Percentiles rank a stretch among this genome's conserved stretches.
Conservation (phyloP, 441 rosid species). For the Aquilaria agallochum region DNA sequence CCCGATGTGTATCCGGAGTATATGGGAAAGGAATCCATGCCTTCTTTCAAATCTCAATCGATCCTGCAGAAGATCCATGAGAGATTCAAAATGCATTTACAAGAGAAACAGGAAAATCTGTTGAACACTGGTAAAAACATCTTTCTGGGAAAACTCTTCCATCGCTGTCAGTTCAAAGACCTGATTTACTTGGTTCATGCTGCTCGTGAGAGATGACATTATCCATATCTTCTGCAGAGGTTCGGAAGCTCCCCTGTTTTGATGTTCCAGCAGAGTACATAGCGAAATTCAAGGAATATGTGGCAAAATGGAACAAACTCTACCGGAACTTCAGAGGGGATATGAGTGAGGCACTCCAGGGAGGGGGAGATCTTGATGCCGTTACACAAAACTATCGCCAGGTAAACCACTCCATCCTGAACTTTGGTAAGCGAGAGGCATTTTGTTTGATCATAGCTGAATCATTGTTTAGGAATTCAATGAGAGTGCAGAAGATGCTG, state of each 20-base stretch:
- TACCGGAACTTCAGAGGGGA: slow-evolving; percentile 43
- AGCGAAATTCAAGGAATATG: not conserved
- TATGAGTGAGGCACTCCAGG: slow-evolving; percentile 31
- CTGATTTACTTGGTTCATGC: not conserved
- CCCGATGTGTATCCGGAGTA: slow-evolving; percentile 51
- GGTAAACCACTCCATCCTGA: slow-evolving; percentile 22
- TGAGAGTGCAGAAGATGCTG: not conserved
- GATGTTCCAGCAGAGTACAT: slow-evolving; percentile 19
- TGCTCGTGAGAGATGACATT: not conserved
- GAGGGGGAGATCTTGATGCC: slow-evolving; percentile 16
- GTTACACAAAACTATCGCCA: slow-evolving; percentile 37
- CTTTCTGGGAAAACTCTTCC: not conserved
- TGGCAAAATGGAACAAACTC: slow-evolving; percentile 26
- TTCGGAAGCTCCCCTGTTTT: slow-evolving; percentile 50
- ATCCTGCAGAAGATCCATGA: slow-evolving; percentile 69
- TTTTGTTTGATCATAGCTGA: not conserved
- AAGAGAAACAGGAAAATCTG: slow-evolving; percentile 16
- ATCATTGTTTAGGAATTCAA: slow-evolving; percentile 28
- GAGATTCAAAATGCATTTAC: slow-evolving; percentile 27
- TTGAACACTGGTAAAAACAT: slow-evolving; percentile 32
- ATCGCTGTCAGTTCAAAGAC: slow-evolving; percentile 1
- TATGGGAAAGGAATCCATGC: slow-evolving; percentile 40
- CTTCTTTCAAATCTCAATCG: slow-evolving; percentile 48
- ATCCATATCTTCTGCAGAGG: slow-evolving; percentile 27
- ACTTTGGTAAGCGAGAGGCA: not conserved